A percentile compares a stretch with the other conserved stretches of the same genome.
Conservation (phyloP, 495 filamentous ascomycete species). For the Aspergillus conjunctus region DNA sequence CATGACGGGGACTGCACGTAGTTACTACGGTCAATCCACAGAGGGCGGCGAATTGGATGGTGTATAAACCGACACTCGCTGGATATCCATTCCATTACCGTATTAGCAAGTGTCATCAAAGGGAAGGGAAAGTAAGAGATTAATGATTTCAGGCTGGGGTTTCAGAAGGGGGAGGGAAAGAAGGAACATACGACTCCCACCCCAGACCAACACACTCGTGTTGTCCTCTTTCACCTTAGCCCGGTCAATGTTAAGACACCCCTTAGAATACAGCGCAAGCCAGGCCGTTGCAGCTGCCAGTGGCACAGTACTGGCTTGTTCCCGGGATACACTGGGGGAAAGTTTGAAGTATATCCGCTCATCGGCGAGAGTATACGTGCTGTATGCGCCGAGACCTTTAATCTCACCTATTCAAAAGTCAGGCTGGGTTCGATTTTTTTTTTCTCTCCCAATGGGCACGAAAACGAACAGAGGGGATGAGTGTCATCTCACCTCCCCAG, state of each 20-base stretch:
- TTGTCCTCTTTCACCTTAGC: not conserved
- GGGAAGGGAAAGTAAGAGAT: not conserved
- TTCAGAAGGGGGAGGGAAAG: not conserved
- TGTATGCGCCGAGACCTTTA: slow-evolving; percentile 26
- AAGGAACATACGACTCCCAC: slow-evolving; percentile 28
- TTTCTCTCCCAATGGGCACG: not conserved
- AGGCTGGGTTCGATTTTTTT: not conserved
- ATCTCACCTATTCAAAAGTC: slow-evolving; percentile 19
- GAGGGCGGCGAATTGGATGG: slow-evolving; percentile 34
- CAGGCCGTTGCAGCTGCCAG: no score
- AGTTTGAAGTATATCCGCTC: slow-evolving; percentile 31
- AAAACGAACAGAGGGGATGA: not conserved
- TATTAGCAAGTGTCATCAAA: no score
- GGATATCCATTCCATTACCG: not conserved
- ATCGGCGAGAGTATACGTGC: slow-evolving; percentile 31
- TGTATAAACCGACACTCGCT: slow-evolving; percentile 36
- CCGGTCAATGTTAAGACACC: slow-evolving; percentile 28
- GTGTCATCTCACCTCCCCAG: slow-evolving; percentile 27
- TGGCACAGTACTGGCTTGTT: slow-evolving; percentile 16
- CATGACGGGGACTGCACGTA: slow-evolving; percentile 55
- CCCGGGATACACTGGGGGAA: slow-evolving; percentile 22
- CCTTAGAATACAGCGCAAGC: no score
- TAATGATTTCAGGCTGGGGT: not conserved
- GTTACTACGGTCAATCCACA: slow-evolving; percentile 38
- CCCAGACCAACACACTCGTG: slow-evolving; percentile 32